Conservation (phyloP, 73 alveolate species). For the Uronychia setigera region DNA sequence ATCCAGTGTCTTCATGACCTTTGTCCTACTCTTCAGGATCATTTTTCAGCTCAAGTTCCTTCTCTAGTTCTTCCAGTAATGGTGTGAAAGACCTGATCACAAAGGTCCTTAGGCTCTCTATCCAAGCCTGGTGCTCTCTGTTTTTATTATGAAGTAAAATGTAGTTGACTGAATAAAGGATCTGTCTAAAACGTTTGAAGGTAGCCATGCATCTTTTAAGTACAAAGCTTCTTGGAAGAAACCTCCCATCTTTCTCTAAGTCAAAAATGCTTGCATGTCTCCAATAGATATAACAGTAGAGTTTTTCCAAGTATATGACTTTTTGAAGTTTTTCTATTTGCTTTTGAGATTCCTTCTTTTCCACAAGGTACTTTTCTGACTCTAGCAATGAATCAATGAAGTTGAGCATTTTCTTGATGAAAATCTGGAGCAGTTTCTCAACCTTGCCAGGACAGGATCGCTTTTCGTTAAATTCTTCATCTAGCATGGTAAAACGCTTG, state of each 20-base stretch:
- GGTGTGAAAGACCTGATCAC: not conserved
- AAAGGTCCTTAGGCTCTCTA: not conserved
- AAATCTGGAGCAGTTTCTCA: not conserved
- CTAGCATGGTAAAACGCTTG: not conserved
- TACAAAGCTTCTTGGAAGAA: not conserved
- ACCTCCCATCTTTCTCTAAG: not conserved
- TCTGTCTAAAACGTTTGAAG: constrained; percentile 14
- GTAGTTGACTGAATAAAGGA: constrained; percentile 14
- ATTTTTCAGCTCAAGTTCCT: not conserved
- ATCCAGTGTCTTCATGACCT: not conserved
- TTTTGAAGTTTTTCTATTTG: not conserved
- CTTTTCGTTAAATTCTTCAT: not conserved
- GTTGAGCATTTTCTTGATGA: not conserved
- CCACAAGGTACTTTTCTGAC: constrained; percentile 6
- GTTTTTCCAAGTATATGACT: not conserved
- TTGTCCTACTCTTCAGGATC: not conserved
- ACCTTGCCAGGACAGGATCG: not conserved
- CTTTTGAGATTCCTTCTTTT: not conserved
- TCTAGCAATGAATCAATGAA: not conserved
- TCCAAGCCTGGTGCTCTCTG: constrained; percentile 6
- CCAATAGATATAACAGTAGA: constrained; percentile 3
- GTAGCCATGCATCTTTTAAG: constrained; percentile 2
- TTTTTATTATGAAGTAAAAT: not conserved
- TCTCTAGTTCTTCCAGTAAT: not conserved
- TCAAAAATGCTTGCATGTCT: not conserved